Percentiles rank a stretch among this genome's conserved stretches.
Evolutionary conservation across 108 stramenopile species (phyloP).

Genomic region (Tribonema minus): DNA sequence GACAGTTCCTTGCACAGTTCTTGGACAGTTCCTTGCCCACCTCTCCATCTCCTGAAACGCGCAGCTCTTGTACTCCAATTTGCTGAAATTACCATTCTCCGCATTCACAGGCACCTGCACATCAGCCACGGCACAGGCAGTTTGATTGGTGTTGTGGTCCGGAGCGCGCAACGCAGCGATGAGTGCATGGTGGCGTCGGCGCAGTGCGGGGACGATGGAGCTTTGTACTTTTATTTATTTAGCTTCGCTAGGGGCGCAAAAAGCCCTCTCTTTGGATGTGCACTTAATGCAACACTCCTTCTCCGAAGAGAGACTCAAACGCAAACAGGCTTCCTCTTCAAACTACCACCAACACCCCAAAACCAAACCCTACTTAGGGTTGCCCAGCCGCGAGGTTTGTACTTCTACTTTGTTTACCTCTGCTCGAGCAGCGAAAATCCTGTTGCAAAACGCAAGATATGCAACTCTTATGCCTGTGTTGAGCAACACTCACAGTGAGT

Average conservation of each 20-base stretch:
- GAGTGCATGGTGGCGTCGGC: neutral
- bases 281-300: no score
- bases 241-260: neutral
- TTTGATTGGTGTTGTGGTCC: neutral
- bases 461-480: no score
- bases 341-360: no score
- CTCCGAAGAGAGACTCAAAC: no score
- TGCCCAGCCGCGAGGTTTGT: neutral
- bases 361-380: no score
- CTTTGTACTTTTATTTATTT: neutral
- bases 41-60: slow-evolving; percentile 57
- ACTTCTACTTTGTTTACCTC: neutral
- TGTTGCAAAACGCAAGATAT: no score
- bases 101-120: slow-evolving; percentile 56
- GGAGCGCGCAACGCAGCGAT: neutral
- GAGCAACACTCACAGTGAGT: no score
- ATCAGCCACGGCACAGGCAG: neutral
- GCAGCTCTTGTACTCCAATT: slow-evolving; percentile 59
- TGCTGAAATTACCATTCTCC: slow-evolving; percentile 61
- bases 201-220: neutral
- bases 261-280: no score
- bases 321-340: no score
- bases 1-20: no score
- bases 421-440: neutral
- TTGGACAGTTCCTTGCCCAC: no score